Conservation (phyloP, 2,329 filamentous ascomycete species). For the Alternaria metachromatica region DNA sequence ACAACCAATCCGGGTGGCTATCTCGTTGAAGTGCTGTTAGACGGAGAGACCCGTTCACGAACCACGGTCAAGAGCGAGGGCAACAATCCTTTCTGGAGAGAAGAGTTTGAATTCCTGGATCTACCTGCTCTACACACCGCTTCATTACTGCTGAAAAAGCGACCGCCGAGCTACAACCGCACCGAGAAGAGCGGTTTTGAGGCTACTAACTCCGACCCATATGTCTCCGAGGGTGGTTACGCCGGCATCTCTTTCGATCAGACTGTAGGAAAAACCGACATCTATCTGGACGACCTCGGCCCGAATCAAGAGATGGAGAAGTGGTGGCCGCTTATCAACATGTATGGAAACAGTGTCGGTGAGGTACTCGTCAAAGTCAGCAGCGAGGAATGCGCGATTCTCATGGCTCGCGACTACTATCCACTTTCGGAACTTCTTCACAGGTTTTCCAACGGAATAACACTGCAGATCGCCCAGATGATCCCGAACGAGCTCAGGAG, state of each 20-base stretch:
- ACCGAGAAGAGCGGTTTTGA: conserved; percentile 50
- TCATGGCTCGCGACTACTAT: conserved; percentile 85
- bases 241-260: conserved; percentile 57
- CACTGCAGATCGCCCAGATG: conserved; percentile 80
- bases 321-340: conserved; percentile 82
- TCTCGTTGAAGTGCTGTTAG: conserved; percentile 78
- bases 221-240: conserved; percentile 51
- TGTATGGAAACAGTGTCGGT: conserved; percentile 76
- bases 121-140: conserved; percentile 74
- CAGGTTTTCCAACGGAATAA: conserved; percentile 81
- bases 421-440: conserved; percentile 83
- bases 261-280: conserved; percentile 76
- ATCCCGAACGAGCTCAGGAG: conserved; percentile 78
- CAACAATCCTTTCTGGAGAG: conserved; percentile 80
- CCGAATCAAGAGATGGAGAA: conserved; percentile 80
- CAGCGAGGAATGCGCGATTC: conserved; percentile 87
- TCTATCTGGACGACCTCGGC: conserved; percentile 80
- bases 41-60: conserved; percentile 78
- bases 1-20: conserved; percentile 66
- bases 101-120: conserved; percentile 79
- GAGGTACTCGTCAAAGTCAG: conserved; percentile 84
- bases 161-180: conserved; percentile 51
- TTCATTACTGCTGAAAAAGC: conserved; percentile 73
- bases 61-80: conserved; percentile 75
- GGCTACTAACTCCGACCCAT: conserved; percentile 36